phyloP scores from a whole-genome alignment of 2,329 filamentous ascomycete genomes.

The Alternaria alternata region DNA sequence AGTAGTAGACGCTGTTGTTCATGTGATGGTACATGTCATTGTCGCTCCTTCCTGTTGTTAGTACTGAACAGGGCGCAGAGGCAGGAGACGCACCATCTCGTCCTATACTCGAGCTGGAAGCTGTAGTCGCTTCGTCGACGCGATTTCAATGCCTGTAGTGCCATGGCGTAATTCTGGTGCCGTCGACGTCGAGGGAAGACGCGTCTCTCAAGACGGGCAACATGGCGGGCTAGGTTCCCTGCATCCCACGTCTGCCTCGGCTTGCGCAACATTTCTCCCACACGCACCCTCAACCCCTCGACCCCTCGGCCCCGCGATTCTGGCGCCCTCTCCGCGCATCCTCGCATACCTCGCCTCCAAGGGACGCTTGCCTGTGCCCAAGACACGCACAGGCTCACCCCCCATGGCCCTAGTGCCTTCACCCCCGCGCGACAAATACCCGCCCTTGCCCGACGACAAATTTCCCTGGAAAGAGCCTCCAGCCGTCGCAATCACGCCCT shows the following conservation, averaged over 20 bases:
- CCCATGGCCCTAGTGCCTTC: conserved; percentile 56
- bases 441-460: conserved; percentile 44
- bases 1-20: conserved; percentile 89
- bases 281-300: background rate
- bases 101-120: conserved; percentile 82
- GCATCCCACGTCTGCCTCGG: conserved; percentile 13
- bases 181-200: background rate
- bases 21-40: conserved; percentile 96
- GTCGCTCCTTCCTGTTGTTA: conserved; percentile 67
- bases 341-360: conserved; percentile 61
- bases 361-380: conserved; percentile 48
- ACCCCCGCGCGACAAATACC: conserved; percentile 40
- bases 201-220: background rate
- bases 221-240: background rate
- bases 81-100: conserved; percentile 73
- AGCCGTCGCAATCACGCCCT: conserved; percentile 58
- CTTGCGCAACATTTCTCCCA: conserved; percentile 8
- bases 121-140: conserved; percentile 76
- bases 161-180: conserved; percentile 26
- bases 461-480: conserved; percentile 56
- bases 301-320: conserved; percentile 22
- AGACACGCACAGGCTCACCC: conserved; percentile 28
- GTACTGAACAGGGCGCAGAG: conserved; percentile 1
- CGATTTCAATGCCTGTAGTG: conserved; percentile 57
- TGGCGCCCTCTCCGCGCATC: conserved; percentile 63